Evolutionary conservation across 148 eudicot species (phyloP).

Genomic region (Rhododendron vialii): DNA sequence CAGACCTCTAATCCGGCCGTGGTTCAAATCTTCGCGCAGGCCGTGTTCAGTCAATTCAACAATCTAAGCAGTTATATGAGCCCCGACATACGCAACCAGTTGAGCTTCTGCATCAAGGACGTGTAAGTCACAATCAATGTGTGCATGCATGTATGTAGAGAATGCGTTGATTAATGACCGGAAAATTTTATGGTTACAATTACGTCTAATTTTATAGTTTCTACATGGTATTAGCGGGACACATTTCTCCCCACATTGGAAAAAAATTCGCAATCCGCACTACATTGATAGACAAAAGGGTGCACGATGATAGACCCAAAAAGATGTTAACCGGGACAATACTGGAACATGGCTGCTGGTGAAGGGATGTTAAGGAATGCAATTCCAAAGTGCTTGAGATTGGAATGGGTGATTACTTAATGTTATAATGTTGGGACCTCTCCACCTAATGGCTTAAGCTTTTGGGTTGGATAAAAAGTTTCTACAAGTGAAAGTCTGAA

Average conservation of each 20-base stretch:
- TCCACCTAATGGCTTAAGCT: not conserved
- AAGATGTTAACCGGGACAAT: not conserved
- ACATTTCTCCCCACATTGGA: not conserved
- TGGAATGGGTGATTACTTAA: not conserved
- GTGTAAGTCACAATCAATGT: constrained; percentile 29
- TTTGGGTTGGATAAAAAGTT: not conserved
- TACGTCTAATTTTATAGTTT: not conserved
- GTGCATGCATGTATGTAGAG: not conserved
- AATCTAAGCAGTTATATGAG: constrained; percentile 26
- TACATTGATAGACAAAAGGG: not conserved
- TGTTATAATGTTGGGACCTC: not conserved
- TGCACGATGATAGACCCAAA: not conserved
- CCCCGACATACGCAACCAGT: constrained; percentile 22
- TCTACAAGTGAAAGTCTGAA: not conserved
- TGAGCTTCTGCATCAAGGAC: constrained; percentile 48
- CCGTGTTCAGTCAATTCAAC: constrained; percentile 27
- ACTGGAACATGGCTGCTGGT: no score
- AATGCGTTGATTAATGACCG: not conserved
- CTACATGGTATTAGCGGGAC: not conserved
- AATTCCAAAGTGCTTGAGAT: not conserved
- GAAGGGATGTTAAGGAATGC: not conserved
- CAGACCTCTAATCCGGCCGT: constrained; percentile 12
- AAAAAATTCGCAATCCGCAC: not conserved
- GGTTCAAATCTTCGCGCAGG: constrained; percentile 28
- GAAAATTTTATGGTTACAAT: not conserved